Evolutionary conservation across 306 rosid species (phyloP).

Genomic region (Castanea sativa): DNA sequence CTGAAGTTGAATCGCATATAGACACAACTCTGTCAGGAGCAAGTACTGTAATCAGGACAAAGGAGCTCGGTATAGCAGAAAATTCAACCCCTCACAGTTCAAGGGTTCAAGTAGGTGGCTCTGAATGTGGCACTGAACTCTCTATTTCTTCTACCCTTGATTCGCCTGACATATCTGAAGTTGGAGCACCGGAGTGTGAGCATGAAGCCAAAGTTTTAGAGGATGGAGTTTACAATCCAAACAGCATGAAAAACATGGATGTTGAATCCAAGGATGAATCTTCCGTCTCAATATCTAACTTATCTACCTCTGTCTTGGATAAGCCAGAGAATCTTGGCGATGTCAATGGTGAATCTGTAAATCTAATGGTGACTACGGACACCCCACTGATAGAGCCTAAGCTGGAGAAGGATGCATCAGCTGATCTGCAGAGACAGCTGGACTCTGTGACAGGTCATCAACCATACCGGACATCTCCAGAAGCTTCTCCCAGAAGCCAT

Average conservation of each 20-base stretch:
- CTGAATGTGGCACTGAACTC: conserved; percentile 82
- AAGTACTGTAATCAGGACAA: conserved; percentile 40
- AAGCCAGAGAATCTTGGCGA: conserved; percentile 41
- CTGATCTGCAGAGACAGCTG: conserved; percentile 39
- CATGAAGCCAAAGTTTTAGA: conserved; percentile 45
- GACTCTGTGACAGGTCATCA: conserved; percentile 29
- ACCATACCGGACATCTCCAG: conserved; percentile 49
- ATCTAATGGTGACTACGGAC: conserved; percentile 31
- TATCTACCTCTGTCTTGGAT: conserved; percentile 22
- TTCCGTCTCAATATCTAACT: conserved; percentile 23
- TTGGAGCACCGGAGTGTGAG: conserved; percentile 46
- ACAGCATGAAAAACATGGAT: conserved; percentile 18
- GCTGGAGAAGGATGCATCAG: conserved; percentile 33
- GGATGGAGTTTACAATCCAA: conserved; percentile 42
- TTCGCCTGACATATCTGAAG: conserved; percentile 76
- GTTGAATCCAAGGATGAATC: conserved; percentile 30
- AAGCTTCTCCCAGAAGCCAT: conserved; percentile 81
- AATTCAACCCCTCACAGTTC: conserved; percentile 44
- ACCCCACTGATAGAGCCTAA: conserved; percentile 30
- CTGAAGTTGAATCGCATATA: conserved; percentile 46
- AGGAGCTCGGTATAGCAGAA: conserved; percentile 42
- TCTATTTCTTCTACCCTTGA: conserved; percentile 86
- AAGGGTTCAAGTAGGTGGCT: conserved; percentile 51
- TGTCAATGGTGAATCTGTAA: conserved; percentile 22
- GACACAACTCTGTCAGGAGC: conserved; percentile 30